Base-by-base conservation (phyloP, 805 yeast species). In the Candida alai region DNA sequence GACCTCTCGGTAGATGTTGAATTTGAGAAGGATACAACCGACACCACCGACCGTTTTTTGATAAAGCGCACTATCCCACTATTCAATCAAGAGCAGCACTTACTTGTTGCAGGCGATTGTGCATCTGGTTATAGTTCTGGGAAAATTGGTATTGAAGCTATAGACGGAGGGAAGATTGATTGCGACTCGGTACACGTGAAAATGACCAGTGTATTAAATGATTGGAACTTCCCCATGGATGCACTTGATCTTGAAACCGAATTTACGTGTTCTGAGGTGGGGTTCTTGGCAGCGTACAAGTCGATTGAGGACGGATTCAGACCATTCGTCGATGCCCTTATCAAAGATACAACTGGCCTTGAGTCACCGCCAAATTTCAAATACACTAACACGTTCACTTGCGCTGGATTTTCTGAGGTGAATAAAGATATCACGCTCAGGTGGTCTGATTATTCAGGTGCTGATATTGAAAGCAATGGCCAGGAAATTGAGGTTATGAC, bases 271-370 rank as follows among this genome's bases (percentile, higher is more conserved):
- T 24, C 39, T 2, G 17, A 32, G 5, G 28, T 32, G 4, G 34
- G 30, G 7, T 34, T 30, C 15, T 37, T 35, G 3, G 40, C 41
- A 4, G 37, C 21, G 9, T 55, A 50, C 34, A 17, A 21, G 1
- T 46, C 45, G 28, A 29, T 56, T 16, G 59, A 60, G 6, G 56
- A 58, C 2, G 62, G 60, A 2, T 52, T 37, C 39, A 37, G 58
- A 7, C 30, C 28, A 25, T 36, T 36, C 27, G 14, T 36, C 17
- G 38, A 47, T 10, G 40, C 41, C 11, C 32, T 37, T 21, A n/a
- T 23, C 11, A n/a, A 29, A 5, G 13, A 29, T 12, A 19, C 4
- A 43, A 27, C 34, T 38, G 31, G 32, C 15, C 33, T 26, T n/a
- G 40, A 38, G 19, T 31, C 41, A n/a, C 35, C 29, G 8, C 9